Percentiles rank a stretch among this genome's conserved stretches.
phyloP scores from a whole-genome alignment of 2,329 filamentous ascomycete species.

The Trichoderma semiorbis region DNA sequence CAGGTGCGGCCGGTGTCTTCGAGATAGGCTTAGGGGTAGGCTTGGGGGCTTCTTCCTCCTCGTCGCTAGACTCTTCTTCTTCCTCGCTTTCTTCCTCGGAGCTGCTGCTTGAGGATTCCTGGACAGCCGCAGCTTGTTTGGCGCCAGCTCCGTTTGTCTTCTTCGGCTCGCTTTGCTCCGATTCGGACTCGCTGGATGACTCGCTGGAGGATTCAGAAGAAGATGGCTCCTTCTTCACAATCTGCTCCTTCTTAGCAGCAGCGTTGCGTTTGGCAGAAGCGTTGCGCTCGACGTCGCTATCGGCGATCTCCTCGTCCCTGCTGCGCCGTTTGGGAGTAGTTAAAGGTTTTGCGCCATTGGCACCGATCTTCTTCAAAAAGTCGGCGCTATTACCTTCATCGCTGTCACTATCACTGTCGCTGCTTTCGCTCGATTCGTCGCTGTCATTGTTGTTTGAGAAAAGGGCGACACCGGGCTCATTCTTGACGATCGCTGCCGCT shows the following conservation, averaged over 20 bases:
- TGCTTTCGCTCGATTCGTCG: constrained; percentile 33
- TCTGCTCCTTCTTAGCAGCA: constrained; percentile 17
- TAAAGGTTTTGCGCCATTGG: constrained; percentile 18
- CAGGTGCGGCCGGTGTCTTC: neutral
- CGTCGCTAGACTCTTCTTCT: constrained; percentile 17
- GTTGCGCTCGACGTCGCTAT: constrained; percentile 40
- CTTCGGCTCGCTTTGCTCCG: constrained; percentile 13
- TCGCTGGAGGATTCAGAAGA: constrained; percentile 19
- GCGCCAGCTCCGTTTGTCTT: constrained; percentile 27
- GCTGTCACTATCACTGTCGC: constrained; percentile 33
- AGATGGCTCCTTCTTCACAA: constrained; percentile 9
- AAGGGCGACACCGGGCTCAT: constrained; percentile 28
- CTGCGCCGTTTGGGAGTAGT: constrained; percentile 27
- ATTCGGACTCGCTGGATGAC: constrained; percentile 17
- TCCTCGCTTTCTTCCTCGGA: constrained; percentile 18
- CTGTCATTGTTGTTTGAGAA: constrained; percentile 32
- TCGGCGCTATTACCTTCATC: constrained; percentile 29
- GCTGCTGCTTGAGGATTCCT: constrained; percentile 18
- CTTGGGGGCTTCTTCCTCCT: constrained; percentile 9
- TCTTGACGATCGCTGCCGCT: constrained; percentile 30
- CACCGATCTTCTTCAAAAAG: constrained; percentile 34
- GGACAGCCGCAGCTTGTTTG: constrained; percentile 22
- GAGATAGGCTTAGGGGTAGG: constrained; percentile 15
- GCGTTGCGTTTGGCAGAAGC: constrained; percentile 25
- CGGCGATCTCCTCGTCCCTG: constrained; percentile 40